Percentiles rank a stretch among this genome's conserved stretches.
phyloP scores from a whole-genome alignment of 495 filamentous ascomycete genomes.

The Neurospora sp. region DNA sequence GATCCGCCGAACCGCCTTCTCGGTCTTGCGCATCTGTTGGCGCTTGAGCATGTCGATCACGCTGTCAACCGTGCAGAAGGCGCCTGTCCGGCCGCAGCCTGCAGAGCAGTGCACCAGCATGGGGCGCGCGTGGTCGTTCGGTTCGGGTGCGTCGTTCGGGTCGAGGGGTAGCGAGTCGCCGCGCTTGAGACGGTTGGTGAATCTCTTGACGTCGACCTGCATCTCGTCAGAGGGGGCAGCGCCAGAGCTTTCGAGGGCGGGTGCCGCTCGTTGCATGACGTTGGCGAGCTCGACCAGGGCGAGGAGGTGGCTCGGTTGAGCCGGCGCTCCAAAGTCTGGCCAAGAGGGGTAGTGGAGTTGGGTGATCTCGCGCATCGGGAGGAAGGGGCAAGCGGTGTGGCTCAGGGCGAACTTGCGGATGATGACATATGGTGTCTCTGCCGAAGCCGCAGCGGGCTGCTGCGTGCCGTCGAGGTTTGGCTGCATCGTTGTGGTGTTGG shows the following conservation, averaged over 20 bases:
- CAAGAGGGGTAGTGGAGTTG: conserved; percentile 90
- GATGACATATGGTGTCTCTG: conserved; percentile 63
- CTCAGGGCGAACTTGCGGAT: conserved; percentile 80
- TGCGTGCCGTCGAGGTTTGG: not conserved
- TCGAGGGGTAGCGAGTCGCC: conserved; percentile 14
- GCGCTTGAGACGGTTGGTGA: not conserved
- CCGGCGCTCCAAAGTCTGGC: conserved; percentile 94
- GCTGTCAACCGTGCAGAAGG: conserved; percentile 92
- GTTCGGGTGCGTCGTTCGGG: conserved; percentile 44
- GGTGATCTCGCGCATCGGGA: conserved; percentile 83
- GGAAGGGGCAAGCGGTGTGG: conserved; percentile 68
- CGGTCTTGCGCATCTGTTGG: conserved; percentile 40
- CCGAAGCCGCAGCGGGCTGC: not conserved
- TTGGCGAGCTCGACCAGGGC: conserved; percentile 81
- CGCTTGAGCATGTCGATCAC: conserved; percentile 89
- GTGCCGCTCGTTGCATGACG: conserved; percentile 39
- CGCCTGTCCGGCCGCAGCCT: conserved; percentile 88
- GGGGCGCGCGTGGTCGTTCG: conserved; percentile 45
- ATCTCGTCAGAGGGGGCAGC: conserved; percentile 24
- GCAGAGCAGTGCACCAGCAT: conserved; percentile 92
- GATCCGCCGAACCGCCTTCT: conserved; percentile 21
- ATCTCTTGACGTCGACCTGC: not conserved
- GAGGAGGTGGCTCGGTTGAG: conserved; percentile 76
- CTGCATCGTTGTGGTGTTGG: conserved; percentile 31
- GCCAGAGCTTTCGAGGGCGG: conserved; percentile 29